Percentiles rank a stretch among this genome's conserved stretches.
Conservation (phyloP, 768 basidiomycete species). For the Lentinula aciculospora region DNA sequence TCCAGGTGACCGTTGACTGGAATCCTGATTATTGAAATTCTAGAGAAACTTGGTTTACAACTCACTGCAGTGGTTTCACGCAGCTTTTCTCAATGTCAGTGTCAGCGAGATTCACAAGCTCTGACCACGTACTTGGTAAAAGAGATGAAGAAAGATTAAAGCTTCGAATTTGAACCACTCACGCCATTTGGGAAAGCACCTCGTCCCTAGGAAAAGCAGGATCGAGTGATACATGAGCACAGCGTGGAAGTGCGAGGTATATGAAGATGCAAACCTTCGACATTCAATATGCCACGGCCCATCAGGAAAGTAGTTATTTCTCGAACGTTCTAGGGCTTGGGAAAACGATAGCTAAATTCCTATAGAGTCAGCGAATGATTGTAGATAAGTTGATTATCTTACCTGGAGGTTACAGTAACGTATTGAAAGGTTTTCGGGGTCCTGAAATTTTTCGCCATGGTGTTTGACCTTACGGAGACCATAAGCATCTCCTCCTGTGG, state of each 20-base stretch:
- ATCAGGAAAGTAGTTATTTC: conserved; percentile 11
- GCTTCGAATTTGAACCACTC: neutral
- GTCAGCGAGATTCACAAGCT: neutral
- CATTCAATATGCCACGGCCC: conserved; percentile 19
- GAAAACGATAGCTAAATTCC: conserved; percentile 17
- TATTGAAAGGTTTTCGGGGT: neutral
- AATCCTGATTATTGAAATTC: neutral
- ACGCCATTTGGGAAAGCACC: conserved; percentile 41
- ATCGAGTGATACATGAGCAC: neutral
- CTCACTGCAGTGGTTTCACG: conserved; percentile 48
- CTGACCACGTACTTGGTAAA: neutral
- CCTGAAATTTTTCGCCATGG: neutral
- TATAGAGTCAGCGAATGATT: neutral
- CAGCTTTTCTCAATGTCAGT: neutral
- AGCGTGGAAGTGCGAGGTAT: too few relatives aligned
- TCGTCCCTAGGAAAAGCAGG: conserved; percentile 27
- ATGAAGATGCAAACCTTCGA: conserved; percentile 16
- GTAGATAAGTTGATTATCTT: too few relatives aligned
- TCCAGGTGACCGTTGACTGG: conserved; percentile 47
- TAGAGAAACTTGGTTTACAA: conserved; percentile 15
- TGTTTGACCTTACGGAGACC: neutral
- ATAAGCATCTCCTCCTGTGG: conserved; percentile 4
- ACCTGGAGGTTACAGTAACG: too few relatives aligned
- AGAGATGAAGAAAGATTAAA: neutral
- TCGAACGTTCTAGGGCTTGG: conserved; percentile 17